Percentiles rank a stretch among this genome's conserved stretches.
phyloP scores from a whole-genome alignment of 306 rosid species.

The Cucurbita maxima region DNA sequence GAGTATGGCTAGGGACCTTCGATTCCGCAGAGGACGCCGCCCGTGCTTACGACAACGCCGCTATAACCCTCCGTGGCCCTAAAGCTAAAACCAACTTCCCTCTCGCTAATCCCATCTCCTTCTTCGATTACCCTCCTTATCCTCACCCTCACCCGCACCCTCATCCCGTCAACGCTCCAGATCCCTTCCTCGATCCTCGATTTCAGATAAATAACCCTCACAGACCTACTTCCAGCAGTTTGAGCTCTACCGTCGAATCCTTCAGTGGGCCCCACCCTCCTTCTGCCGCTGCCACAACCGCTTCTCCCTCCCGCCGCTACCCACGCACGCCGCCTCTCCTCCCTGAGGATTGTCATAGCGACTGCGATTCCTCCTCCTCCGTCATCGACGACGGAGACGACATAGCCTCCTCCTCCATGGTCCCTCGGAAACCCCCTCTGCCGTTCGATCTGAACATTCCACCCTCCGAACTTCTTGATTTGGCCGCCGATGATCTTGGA shows the following conservation, averaged over 20 bases:
- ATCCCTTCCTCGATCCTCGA: slow-evolving; percentile 33
- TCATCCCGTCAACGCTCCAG: slow-evolving; percentile 7
- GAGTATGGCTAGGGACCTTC: slow-evolving; percentile 82
- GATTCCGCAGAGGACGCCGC: slow-evolving; percentile 82
- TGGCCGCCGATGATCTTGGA: slow-evolving; percentile 29
- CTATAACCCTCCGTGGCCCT: slow-evolving; percentile 57
- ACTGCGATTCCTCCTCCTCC: slow-evolving; percentile 78
- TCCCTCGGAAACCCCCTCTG: slow-evolving; percentile 23
- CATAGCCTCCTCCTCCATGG: slow-evolving; percentile 20
- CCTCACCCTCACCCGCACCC: not conserved
- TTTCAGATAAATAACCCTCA: slow-evolving; percentile 25
- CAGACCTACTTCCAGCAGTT: slow-evolving; percentile 62
- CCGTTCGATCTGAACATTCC: slow-evolving; percentile 69
- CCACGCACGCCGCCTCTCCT: slow-evolving; percentile 49
- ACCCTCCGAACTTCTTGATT: slow-evolving; percentile 39
- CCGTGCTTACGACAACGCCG: slow-evolving; percentile 67
- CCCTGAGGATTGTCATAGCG: slow-evolving; percentile 80
- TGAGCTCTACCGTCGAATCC: slow-evolving; percentile 82
- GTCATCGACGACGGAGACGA: slow-evolving; percentile 54
- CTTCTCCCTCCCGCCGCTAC: slow-evolving; percentile 16
- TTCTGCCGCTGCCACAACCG: not conserved
- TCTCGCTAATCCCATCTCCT: slow-evolving; percentile 12
- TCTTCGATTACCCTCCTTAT: slow-evolving; percentile 17
- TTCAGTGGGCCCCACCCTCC: slow-evolving; percentile 64
- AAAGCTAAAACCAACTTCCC: slow-evolving; percentile 73